Base-by-base conservation (phyloP, 306 rosid species). In the Cyclanthera cordifolia region DNA sequence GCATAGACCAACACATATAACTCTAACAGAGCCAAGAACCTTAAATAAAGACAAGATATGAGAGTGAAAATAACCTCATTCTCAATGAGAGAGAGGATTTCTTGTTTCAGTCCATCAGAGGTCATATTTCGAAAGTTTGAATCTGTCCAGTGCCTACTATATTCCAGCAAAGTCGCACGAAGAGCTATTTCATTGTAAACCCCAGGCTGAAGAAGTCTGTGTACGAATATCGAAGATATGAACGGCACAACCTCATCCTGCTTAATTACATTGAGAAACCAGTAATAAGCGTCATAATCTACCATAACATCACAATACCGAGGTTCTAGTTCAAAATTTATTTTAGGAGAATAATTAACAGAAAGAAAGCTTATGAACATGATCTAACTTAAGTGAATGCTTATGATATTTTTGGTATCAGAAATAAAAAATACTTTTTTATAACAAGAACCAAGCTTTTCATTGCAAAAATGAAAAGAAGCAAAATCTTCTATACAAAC, bases 121-220 rank as follows among this genome's bases (percentile, higher is more conserved):
- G 94, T 89, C 81, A 93, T 79, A 27, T 85, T 76, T 46, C 78
- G 91, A 71, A 87, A 83, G 75, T 87, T 96, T 61, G 89, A 83
- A 70, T 92, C 88, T 63, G 79, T 74, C 87, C 90, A 80, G 82
- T 87, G 96, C 82, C 88, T 82, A 76, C 79, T 81, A 79, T 93
- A 89, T 53, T 87, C 96, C 60, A 73, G 78, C 41, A 93, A 83
- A 55, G 96, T 93, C 53, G 89, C 80, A 77, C 85, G 84, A 78
- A 93, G 77, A 77, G 87, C 85, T 79, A 79, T 72, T 68, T 77
- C 87, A 75, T 89, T 91, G 79, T 81, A 82, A 78, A 89, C 87
- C 68, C 96, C 95, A 39, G 98, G 95, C 74, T 85, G 90, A 67
- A 93, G 89, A 74, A 93, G 86, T 84, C 89, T 84, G 71, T 86